These are phyloP conservation scores for Arthrobotrys sphaeroides DNA, from an alignment of 2,329 filamentous ascomycete species.

Conservation along the genomic window DNA sequence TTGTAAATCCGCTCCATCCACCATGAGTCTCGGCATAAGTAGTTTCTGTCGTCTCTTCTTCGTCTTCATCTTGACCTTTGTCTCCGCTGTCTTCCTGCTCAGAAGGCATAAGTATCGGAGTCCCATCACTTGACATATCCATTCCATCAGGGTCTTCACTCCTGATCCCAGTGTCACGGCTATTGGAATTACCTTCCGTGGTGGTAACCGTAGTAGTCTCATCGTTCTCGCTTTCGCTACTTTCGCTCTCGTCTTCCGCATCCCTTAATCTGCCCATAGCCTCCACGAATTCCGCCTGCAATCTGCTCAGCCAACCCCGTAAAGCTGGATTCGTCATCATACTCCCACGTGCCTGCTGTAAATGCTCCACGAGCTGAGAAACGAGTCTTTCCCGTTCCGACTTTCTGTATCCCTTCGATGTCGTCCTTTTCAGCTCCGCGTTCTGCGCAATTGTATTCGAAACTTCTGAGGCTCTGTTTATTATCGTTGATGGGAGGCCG, in stretches of 20 bases:
- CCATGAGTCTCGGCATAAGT: background rate
- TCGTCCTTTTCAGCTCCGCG: constrained; percentile 37
- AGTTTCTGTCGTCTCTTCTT: background rate
- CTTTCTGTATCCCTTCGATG: constrained; percentile 49
- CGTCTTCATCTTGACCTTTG: background rate
- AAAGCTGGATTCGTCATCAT: constrained; percentile 55
- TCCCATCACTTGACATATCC: constrained; percentile 20
- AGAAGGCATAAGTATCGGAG: constrained; percentile 19
- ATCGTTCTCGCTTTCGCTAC: constrained; percentile 17
- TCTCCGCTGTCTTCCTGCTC: background rate
- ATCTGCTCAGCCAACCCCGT: constrained; percentile 52
- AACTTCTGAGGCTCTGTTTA: constrained; percentile 55
- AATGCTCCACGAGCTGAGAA: constrained; percentile 56
- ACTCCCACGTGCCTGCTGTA: constrained; percentile 56
- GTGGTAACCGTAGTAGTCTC: constrained; percentile 18
- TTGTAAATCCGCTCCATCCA: constrained; percentile 23
- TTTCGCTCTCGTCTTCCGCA: constrained; percentile 16
- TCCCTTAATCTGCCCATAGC: constrained; percentile 51
- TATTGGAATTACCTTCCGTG: background rate
- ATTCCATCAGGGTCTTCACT: background rate
- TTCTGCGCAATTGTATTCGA: constrained; percentile 37
- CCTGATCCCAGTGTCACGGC: background rate
- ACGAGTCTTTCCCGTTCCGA: constrained; percentile 55
- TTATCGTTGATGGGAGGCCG: constrained; percentile 54
- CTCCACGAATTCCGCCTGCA: constrained; percentile 57